Percentiles rank a stretch among this genome's conserved stretches.
Conservation (phyloP, 2,329 filamentous ascomycete genomes). For the Diaporthe citrichinensis region DNA sequence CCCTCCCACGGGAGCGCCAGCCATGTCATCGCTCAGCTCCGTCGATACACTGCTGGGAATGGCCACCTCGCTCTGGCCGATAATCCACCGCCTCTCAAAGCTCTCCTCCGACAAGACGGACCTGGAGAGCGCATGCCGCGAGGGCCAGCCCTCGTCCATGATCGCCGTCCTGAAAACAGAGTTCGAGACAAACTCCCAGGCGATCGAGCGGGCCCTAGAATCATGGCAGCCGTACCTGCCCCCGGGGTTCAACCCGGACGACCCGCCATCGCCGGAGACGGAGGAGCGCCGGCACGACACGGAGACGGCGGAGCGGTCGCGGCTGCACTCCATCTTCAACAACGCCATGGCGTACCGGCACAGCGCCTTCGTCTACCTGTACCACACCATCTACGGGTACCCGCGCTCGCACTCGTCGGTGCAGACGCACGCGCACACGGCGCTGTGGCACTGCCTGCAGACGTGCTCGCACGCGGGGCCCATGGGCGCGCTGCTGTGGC, state of each 20-base stretch:
- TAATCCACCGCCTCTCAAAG: slow-evolving; percentile 72
- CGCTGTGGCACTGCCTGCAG: slow-evolving; percentile 67
- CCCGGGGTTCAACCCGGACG: slow-evolving; percentile 51
- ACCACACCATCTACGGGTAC: slow-evolving; percentile 67
- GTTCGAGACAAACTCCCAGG: slow-evolving; percentile 65
- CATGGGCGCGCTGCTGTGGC: slow-evolving; percentile 76
- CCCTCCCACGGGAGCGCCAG: slow-evolving; percentile 60
- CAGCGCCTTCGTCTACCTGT: slow-evolving; percentile 70
- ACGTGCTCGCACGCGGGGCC: slow-evolving; percentile 70
- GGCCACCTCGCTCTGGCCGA: slow-evolving; percentile 74
- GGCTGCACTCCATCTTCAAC: slow-evolving; percentile 68
- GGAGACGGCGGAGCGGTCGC: slow-evolving; percentile 53
- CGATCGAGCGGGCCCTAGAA: slow-evolving; percentile 68
- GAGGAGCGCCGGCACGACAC: slow-evolving; percentile 42
- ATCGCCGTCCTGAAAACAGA: slow-evolving; percentile 64
- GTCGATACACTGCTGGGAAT: slow-evolving; percentile 74
- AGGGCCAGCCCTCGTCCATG: slow-evolving; percentile 55
- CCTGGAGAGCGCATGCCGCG: slow-evolving; percentile 60
- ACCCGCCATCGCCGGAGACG: slow-evolving; percentile 35
- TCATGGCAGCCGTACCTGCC: slow-evolving; percentile 69
- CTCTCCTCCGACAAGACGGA: slow-evolving; percentile 67
- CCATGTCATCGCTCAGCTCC: slow-evolving; percentile 62
- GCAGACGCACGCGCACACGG: slow-evolving; percentile 65
- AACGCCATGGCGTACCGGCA: slow-evolving; percentile 74
- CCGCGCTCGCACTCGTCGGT: slow-evolving; percentile 63